Evolutionary conservation across 1,284 basidiomycete genomes (phyloP), one percentile per base, ranked within the genome.

Genomic region (Trametes hirsuta): DNA sequence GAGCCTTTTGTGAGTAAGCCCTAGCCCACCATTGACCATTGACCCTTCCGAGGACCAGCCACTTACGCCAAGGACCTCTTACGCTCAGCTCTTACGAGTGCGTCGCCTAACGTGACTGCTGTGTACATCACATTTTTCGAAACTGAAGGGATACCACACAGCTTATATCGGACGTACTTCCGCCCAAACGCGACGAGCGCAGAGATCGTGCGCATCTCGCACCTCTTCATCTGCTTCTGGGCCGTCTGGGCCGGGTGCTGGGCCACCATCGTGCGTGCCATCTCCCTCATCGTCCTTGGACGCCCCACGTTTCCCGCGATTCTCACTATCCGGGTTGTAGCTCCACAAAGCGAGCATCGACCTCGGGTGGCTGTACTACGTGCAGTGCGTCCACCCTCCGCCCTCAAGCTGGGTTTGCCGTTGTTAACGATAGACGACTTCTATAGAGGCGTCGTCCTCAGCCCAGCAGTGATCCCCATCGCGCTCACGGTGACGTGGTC

Each of bases 81-180:
- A n/a, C n/a, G n/a, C n/a, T n/a, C n/a, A n/a, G n/a, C n/a, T n/a
- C n/a, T n/a, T n/a, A n/a, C n/a, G n/a, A n/a, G n/a, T n/a, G n/a
- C n/a, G n/a, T n/a, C n/a, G n/a, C n/a, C n/a, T n/a, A n/a, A n/a
- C n/a, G n/a, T n/a, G n/a, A n/a, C n/a, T n/a, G n/a, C n/a, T n/a
- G n/a, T n/a, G 8, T 30, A 8, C 30, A 8, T 22, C 14, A n/a
- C 70, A 30, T n/a, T 47, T 8, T 8, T 21, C 24, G 34, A 12
- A 36, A n/a, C 14, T 50, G 4, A 24, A 24, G 36, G 9, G 8
- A 8, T 30, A 30, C 22, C 15, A 12, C 11, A 18, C 39, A 74
- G 70, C 55, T 45, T 91, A 9, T 92, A 88, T 73, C 83, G 89
- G 74, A 84, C 82, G 18, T 90, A 90, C 64, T 81, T 84, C 63